Base-by-base conservation (phyloP, 805 yeast species). In the Myxozyma vanderwaltii region DNA sequence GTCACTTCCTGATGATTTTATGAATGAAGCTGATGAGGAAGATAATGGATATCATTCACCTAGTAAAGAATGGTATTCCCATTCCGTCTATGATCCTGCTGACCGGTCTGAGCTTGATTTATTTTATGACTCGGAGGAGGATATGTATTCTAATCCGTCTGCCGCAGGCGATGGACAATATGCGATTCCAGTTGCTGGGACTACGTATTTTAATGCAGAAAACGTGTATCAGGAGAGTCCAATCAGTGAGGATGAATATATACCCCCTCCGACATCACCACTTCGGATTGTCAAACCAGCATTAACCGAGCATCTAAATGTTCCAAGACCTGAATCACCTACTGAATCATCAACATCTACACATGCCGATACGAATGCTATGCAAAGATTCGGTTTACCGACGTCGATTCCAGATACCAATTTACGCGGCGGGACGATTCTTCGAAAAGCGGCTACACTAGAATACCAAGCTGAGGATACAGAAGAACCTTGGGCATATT, bases 301-400 rank as follows among this genome's bases (percentile, higher is more conserved):
- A n/a, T 26, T 2, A 3, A 36, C 41, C 19, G 13, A 2, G 13
- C 7, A n/a, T 8, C 21, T 24, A 21, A 17, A 21, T 3, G 31
- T 38, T n/a, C 33, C 51, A 21, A 46, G 58, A 24, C 45, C 60
- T 1, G 49, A 46, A 19, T 53, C 62, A 33, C 54, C 62, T 8
- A 54, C 62, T 3, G 49, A 46, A 17, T 53, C 62, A 43, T 53
- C 62, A 4, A 54, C 62, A 6, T 58, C 62, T n/a, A 58, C 58
- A 10, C 56, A 52, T 21, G 62, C 56, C 8, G 58, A 58, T 26
- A 53, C 58, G 4, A 38, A 49, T 8, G 51, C 33, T 12, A 54
- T 59, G 63, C 27, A 41, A 12, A 49, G 59, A 1, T 45, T 31
- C 6, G 54, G 54, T 5, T 35, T 59, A 21, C 63, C 63, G 4